Evolutionary conservation across 768 basidiomycete species (phyloP), one percentile per base, ranked within the genome.

Genomic region (Lanmaoa rubissima): DNA sequence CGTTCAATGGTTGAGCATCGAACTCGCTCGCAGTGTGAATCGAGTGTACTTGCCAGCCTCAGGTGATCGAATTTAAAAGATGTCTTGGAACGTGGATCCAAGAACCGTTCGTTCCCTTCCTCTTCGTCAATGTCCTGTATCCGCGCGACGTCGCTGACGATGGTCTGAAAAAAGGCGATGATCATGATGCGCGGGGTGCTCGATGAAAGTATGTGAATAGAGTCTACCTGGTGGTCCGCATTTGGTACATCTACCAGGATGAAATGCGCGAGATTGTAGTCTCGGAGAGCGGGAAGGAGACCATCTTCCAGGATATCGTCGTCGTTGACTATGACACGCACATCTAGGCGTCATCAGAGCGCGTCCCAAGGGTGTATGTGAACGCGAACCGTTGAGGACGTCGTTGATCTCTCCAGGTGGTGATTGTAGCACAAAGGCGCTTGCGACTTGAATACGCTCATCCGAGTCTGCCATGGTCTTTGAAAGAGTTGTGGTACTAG

Each of bases 371-470:
- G 12, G 24, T 5, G 14, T 2, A 38, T 3, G 45, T 4, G 47
- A n/a, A 44, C 44, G 52, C 73, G 60, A 57, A 92, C 93, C 94
- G 65, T 92, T 92, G 52, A 98, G 78, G 17, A 97, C 94, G 75
- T 98, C 95, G 72, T 96, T 97, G 62, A 98, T 94, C 77, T 98
- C 91, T 44, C 95, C 95, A 1, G 95, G 95, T 26, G 95, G 95
- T 1, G 92, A 86, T 69, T 97, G 95, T 1, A 92, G 79, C 32
- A 98, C 77, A 65, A 97, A 91, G 34, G 78, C 79, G 26, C 90
- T 86, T 24, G 89, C 94, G 9, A 82, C 80, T 65, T 84, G 76
- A 45, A 92, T 84, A 31, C 87, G 84, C 66, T 88, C 85, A 51
- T 76, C 73, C 49, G 77, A 8, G 53, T 61, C 69, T 60, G 83